Evolutionary conservation across 306 rosid species (phyloP).

Genomic region (Vigna reflexopilosa): DNA sequence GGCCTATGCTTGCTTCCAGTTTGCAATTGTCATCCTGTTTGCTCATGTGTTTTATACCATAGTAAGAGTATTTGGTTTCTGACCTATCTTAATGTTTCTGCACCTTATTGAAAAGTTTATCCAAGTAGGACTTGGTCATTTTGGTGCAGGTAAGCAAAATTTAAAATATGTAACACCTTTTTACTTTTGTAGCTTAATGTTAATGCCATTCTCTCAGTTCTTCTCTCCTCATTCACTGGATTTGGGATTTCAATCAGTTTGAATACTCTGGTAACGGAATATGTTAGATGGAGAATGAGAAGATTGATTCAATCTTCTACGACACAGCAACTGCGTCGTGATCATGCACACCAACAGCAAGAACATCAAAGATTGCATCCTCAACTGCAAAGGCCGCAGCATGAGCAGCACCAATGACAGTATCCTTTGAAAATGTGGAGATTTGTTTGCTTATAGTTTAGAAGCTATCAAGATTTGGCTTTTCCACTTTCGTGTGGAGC

Average conservation of each 20-base stretch:
- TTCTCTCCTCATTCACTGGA: constrained; percentile 79
- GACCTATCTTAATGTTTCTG: constrained; percentile 20
- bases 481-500: constrained; percentile 15
- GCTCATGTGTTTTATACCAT: constrained; percentile 79
- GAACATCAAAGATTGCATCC: constrained; percentile 31
- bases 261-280: constrained; percentile 67
- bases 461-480: not conserved
- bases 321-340: constrained; percentile 30
- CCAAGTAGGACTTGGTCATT: not conserved
- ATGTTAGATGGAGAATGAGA: constrained; percentile 70
- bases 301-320: constrained; percentile 55
- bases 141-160: not conserved
- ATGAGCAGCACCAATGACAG: constrained; percentile 37
- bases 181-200: constrained; percentile 63
- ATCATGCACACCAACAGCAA: constrained; percentile 44
- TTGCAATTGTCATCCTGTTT: constrained; percentile 76
- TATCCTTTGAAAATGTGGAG: constrained; percentile 1
- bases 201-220: constrained; percentile 62
- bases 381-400: constrained; percentile 32
- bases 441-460: constrained; percentile 13
- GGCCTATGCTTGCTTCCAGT: constrained; percentile 93
- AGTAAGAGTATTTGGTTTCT: constrained; percentile 54
- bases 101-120: not conserved
- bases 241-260: constrained; percentile 75
- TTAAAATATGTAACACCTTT: constrained; percentile 36